A percentile compares a stretch with the other conserved stretches of the same genome.
Conservation (phyloP, 352 stramenopile genomes). For the Globisporangium alternatum region DNA sequence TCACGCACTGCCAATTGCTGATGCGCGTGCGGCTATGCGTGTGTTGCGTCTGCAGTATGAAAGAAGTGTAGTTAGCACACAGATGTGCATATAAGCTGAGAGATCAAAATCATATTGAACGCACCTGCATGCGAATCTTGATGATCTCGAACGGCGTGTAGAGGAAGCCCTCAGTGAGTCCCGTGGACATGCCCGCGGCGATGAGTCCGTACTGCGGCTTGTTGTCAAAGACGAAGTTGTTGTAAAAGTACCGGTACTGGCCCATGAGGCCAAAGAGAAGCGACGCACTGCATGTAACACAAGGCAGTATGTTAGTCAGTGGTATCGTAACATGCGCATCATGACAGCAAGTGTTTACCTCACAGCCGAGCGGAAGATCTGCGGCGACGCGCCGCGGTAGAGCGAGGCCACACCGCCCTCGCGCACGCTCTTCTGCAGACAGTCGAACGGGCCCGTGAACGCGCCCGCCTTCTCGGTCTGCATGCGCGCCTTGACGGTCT, state of each 20-base stretch:
- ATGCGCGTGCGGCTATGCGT: conserved; percentile 44
- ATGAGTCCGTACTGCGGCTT: conserved; percentile 51
- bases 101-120: background rate
- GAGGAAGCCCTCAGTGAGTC: conserved; percentile 57
- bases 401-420: conserved; percentile 55
- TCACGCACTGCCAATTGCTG: conserved; percentile 74
- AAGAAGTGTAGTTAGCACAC: background rate
- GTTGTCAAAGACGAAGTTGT: conserved; percentile 52
- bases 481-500: conserved; percentile 69
- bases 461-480: conserved; percentile 48
- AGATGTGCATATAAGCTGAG: background rate
- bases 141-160: conserved; percentile 78
- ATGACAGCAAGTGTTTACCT: conserved; percentile 25
- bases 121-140: conserved; percentile 67
- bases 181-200: conserved; percentile 52
- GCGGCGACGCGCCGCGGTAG: conserved; percentile 61
- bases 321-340: background rate
- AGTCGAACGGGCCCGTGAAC: conserved; percentile 50
- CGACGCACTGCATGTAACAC: conserved; percentile 36
- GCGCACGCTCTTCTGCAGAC: conserved; percentile 49
- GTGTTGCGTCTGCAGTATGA: conserved; percentile 45
- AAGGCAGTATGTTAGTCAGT: background rate
- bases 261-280: conserved; percentile 73
- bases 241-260: conserved; percentile 72
- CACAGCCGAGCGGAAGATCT: conserved; percentile 66